Conservation (phyloP, 306 rosid species). For the Castanea sativa region DNA sequence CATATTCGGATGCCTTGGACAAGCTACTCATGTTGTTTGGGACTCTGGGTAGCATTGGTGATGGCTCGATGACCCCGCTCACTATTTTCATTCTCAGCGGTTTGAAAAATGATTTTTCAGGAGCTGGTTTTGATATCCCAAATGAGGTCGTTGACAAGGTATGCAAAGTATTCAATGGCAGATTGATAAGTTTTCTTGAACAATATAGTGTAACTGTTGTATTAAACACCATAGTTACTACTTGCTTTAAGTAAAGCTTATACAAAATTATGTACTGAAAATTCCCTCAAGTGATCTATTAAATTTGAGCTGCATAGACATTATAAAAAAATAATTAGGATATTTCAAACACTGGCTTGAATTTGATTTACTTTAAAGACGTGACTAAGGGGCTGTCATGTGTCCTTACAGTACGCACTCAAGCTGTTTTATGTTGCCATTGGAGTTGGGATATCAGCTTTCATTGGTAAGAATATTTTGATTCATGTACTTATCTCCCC, state of each 20-base stretch:
- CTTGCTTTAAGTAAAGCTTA: no score
- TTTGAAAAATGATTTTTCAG: slow-evolving; percentile 60
- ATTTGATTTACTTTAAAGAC: slow-evolving; percentile 3
- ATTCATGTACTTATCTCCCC: no score
- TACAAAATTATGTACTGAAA: no score
- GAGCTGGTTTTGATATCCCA: slow-evolving; percentile 27
- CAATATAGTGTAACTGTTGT: no score
- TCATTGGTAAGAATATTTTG: slow-evolving; percentile 42
- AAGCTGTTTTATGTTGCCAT: slow-evolving; percentile 37
- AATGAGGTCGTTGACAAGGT: slow-evolving; percentile 49
- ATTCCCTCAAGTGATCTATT: no score
- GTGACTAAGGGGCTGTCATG: slow-evolving; percentile 10
- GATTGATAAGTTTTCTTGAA: no score
- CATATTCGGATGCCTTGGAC: slow-evolving; percentile 64
- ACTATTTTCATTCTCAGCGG: slow-evolving; percentile 71
- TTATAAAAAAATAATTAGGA: no score
- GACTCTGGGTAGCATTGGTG: slow-evolving; percentile 73
- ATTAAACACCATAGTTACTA: no score
- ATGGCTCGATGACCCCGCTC: slow-evolving; percentile 66
- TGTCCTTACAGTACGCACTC: slow-evolving; percentile 49
- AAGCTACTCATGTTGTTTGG: slow-evolving; percentile 60
- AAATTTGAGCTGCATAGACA: no score
- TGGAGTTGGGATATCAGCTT: slow-evolving; percentile 63
- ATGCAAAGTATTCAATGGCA: background rate
- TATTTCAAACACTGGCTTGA: background rate